Percentiles rank a stretch among this genome's conserved stretches.
These are phyloP conservation scores for Hypoxylon rubiginosum DNA, from an alignment of 2,329 filamentous ascomycete genomes.

Conservation along the genomic window DNA sequence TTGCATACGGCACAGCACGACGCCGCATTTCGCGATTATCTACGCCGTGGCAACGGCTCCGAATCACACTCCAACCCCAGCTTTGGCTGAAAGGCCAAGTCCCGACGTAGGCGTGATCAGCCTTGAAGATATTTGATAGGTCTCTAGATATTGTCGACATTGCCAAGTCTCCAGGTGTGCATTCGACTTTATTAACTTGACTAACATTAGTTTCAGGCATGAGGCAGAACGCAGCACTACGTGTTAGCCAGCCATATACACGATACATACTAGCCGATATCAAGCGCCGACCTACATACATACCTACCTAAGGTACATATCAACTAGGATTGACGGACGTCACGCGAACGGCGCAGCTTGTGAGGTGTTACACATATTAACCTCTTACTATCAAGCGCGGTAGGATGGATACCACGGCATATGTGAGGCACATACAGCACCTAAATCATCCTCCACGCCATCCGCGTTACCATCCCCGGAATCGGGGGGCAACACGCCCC, in stretches of 20 bases:
- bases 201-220: background rate
- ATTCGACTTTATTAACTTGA: background rate
- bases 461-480: background rate
- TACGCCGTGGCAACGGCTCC: background rate
- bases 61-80: background rate
- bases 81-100: background rate
- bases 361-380: background rate
- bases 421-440: background rate
- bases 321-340: background rate
- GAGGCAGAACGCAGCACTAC: background rate
- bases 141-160: too few relatives aligned
- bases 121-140: background rate
- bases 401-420: background rate
- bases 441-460: background rate
- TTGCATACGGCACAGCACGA: conserved; percentile 28
- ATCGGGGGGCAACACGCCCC: background rate
- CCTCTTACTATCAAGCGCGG: background rate
- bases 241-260: background rate
- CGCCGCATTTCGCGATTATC: background rate
- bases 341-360: background rate
- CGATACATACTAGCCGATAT: background rate
- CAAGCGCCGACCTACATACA: background rate
- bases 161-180: background rate
- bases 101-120: background rate
- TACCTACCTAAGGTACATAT: too few relatives aligned